Conservation (phyloP, 2,329 filamentous ascomycete species). For the Beauveria sp. region DNA sequence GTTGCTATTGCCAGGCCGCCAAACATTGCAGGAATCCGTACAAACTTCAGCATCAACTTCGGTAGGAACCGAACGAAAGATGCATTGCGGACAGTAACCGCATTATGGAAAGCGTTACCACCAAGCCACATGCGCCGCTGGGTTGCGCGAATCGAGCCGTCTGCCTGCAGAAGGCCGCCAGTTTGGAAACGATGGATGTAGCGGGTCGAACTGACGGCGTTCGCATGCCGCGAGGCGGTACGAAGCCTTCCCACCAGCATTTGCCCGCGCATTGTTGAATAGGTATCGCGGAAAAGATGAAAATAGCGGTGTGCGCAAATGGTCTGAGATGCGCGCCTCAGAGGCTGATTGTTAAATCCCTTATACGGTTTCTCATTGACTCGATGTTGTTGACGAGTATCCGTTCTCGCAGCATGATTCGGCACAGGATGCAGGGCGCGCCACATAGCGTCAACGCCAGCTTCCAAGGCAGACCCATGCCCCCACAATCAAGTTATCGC, state of each 20-base stretch:
- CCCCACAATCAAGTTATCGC: constrained; percentile 19
- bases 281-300: neutral
- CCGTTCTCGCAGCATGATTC: neutral
- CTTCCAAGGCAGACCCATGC: neutral
- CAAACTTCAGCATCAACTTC: constrained; percentile 83
- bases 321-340: neutral
- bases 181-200: constrained; percentile 60
- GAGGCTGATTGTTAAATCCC: neutral
- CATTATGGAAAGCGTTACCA: constrained; percentile 79
- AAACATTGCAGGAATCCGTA: constrained; percentile 81
- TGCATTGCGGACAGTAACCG: constrained; percentile 54
- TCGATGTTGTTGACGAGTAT: neutral
- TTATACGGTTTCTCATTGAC: neutral
- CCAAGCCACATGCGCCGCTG: constrained; percentile 66
- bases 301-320: neutral
- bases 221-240: constrained; percentile 56
- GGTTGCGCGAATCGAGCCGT: constrained; percentile 53
- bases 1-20: constrained; percentile 82
- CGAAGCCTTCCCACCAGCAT: constrained; percentile 61
- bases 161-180: constrained; percentile 60
- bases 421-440: neutral
- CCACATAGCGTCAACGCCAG: constrained; percentile 1
- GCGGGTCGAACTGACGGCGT: constrained; percentile 44
- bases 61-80: constrained; percentile 65
- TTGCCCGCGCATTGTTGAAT: constrained; percentile 28